phyloP scores from a whole-genome alignment of 2,329 filamentous ascomycete genomes.

The Penicillium sp. region DNA sequence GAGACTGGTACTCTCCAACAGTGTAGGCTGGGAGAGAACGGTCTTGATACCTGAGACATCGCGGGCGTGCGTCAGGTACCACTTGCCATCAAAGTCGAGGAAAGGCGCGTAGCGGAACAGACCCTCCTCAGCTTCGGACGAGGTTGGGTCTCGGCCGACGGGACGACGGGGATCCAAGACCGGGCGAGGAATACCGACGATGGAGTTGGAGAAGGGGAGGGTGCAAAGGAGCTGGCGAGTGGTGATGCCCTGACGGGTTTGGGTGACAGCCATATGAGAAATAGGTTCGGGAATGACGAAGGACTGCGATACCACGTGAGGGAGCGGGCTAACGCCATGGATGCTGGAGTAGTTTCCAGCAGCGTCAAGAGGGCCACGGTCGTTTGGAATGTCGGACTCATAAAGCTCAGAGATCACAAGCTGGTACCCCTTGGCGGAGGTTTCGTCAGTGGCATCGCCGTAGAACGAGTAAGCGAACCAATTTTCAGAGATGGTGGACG shows the following conservation, averaged over 20 bases:
- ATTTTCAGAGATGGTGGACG: constrained; percentile 83
- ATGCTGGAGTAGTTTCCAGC: constrained; percentile 75
- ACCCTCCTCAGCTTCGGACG: constrained; percentile 79
- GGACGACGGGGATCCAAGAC: constrained; percentile 84
- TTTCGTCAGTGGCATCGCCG: constrained; percentile 48
- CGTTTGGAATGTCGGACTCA: constrained; percentile 78
- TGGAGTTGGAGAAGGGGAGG: constrained; percentile 67
- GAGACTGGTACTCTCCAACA: constrained; percentile 88
- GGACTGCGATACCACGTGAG: constrained; percentile 74
- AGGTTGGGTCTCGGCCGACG: constrained; percentile 76
- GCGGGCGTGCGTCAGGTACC: constrained; percentile 75
- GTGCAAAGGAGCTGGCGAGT: constrained; percentile 77
- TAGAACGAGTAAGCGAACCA: constrained; percentile 89
- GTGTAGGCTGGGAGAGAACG: constrained; percentile 71
- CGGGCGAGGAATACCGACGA: constrained; percentile 75
- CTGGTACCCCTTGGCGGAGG: constrained; percentile 74
- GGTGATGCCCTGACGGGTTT: constrained; percentile 89
- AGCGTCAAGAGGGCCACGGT: constrained; percentile 74
- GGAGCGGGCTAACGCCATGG: constrained; percentile 57
- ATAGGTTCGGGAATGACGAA: constrained; percentile 80
- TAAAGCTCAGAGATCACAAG: constrained; percentile 85
- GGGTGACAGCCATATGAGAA: constrained; percentile 74
- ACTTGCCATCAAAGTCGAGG: constrained; percentile 80
- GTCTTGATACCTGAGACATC: constrained; percentile 73
- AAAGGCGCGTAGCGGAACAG: constrained; percentile 71